phyloP scores from a whole-genome alignment of 768 basidiomycete species.

The Boletus sensibilis region DNA sequence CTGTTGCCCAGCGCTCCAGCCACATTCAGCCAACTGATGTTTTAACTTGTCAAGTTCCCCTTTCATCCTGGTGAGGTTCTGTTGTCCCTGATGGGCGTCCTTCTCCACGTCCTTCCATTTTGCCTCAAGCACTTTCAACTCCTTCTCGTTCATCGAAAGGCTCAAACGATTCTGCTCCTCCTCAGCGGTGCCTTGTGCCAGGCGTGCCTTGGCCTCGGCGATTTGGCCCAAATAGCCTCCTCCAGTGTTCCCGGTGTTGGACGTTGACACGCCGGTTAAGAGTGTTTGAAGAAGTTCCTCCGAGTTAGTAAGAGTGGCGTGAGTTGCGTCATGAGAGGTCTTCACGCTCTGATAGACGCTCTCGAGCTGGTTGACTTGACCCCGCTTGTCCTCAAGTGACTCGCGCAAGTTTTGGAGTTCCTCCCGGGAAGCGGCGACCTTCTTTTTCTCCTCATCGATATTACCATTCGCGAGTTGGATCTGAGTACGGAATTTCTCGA shows the following conservation, averaged over 20 bases:
- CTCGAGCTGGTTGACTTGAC: conserved; percentile 55
- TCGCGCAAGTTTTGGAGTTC: conserved; percentile 62
- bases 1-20: conserved; percentile 80
- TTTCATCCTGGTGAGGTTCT: conserved; percentile 60
- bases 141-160: conserved; percentile 74
- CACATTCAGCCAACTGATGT: conserved; percentile 53
- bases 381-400: conserved; percentile 57
- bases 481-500: conserved; percentile 83
- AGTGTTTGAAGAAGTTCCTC: conserved; percentile 96
- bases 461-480: conserved; percentile 75
- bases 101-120: conserved; percentile 82
- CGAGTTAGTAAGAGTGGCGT: conserved; percentile 61
- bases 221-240: conserved; percentile 98
- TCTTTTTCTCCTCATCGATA: conserved; percentile 75
- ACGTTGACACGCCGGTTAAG: conserved; percentile 85
- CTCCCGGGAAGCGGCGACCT: conserved; percentile 48
- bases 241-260: conserved; percentile 59
- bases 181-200: conserved; percentile 77
- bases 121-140: conserved; percentile 71
- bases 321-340: conserved; percentile 60
- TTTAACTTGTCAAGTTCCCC: conserved; percentile 57
- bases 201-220: conserved; percentile 73
- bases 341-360: conserved; percentile 62
- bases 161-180: conserved; percentile 80
- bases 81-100: conserved; percentile 76